Conservation (phyloP, 148 eudicot species). For the Suaeda aralocaspica region DNA sequence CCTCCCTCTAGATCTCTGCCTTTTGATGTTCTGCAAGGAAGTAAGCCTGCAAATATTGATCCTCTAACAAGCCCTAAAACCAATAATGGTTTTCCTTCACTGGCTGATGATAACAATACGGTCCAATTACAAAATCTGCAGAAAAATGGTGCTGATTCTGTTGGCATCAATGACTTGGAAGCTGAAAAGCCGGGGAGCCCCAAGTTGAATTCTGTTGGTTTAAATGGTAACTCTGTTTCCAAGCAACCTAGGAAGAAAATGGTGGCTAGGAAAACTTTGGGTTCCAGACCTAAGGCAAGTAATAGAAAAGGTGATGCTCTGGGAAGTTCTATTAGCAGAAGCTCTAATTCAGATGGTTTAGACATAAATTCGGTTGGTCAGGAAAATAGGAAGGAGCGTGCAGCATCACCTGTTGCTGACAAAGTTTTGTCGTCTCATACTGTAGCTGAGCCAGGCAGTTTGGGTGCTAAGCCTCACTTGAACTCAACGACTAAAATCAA, state of each 20-base stretch:
- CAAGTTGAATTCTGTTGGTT: slow-evolving; percentile 26
- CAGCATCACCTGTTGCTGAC: slow-evolving; percentile 14
- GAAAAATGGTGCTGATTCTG: slow-evolving; percentile 26
- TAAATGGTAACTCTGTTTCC: slow-evolving; percentile 25
- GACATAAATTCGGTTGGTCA: slow-evolving; percentile 16
- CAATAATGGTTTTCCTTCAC: slow-evolving; percentile 3
- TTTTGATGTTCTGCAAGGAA: slow-evolving; percentile 21
- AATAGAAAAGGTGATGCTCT: slow-evolving; percentile 30
- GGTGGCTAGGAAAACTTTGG: slow-evolving; percentile 54
- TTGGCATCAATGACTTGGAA: slow-evolving; percentile 21
- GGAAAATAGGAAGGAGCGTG: slow-evolving; percentile 9
- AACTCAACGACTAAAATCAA: slow-evolving; percentile 14
- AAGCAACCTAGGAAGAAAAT: slow-evolving; percentile 46
- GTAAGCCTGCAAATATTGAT: slow-evolving; percentile 9
- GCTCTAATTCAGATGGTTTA: slow-evolving; percentile 27
- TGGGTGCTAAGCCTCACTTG: slow-evolving; percentile 11
- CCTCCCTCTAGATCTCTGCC: slow-evolving; percentile 26
- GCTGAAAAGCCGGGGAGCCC: slow-evolving; percentile 31
- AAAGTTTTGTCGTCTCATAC: slow-evolving; percentile 15
- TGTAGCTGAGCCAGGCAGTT: slow-evolving; percentile 11
- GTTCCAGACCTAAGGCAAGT: slow-evolving; percentile 44
- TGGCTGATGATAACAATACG: slow-evolving; percentile 14
- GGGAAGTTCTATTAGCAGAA: slow-evolving; percentile 35
- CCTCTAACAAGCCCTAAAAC: slow-evolving; percentile 9
- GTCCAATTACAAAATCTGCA: slow-evolving; percentile 24